These are phyloP conservation scores for Ophiosphaerella narmari DNA, from an alignment of 2,329 filamentous ascomycete genomes.

Conservation along the genomic window DNA sequence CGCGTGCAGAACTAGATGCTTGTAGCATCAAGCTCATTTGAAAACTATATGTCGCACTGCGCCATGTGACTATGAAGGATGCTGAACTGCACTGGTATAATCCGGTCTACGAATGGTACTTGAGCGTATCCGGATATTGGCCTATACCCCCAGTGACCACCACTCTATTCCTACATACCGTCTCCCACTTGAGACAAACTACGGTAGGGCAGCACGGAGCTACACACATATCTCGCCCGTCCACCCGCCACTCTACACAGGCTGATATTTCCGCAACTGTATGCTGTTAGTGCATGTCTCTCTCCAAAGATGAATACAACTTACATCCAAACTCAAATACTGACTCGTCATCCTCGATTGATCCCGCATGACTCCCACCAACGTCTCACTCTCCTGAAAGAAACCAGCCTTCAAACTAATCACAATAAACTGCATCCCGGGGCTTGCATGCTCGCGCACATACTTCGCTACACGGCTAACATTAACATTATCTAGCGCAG, in stretches of 20 bases:
- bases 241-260: slow-evolving; percentile 1
- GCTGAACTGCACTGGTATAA: too few species aligned
- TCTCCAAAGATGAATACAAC: slow-evolving; percentile 40
- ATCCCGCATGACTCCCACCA: slow-evolving; percentile 95
- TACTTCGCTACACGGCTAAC: slow-evolving; percentile 96
- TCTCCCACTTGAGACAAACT: too few species aligned
- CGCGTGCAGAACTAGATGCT: too few species aligned
- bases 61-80: too few species aligned
- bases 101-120: too few species aligned
- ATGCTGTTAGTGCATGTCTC: slow-evolving; percentile 11
- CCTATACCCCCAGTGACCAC: too few species aligned
- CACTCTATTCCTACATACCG: too few species aligned
- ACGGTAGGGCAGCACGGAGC: too few species aligned
- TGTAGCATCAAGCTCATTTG: too few species aligned
- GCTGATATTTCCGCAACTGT: slow-evolving; percentile 35
- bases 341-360: slow-evolving; percentile 91
- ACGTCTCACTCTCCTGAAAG: slow-evolving; percentile 93
- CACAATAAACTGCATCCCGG: slow-evolving; percentile 99
- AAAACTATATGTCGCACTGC: too few species aligned
- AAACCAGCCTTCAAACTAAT: slow-evolving; percentile 94
- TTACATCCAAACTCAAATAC: slow-evolving; percentile 92
- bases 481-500: slow-evolving; percentile 96
- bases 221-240: too few species aligned
- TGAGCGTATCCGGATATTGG: too few species aligned
- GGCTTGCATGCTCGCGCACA: slow-evolving; percentile 88